phyloP scores from a whole-genome alignment of 192 early-diverging fungal species.

The Tieghemiomyces parasiticus region DNA sequence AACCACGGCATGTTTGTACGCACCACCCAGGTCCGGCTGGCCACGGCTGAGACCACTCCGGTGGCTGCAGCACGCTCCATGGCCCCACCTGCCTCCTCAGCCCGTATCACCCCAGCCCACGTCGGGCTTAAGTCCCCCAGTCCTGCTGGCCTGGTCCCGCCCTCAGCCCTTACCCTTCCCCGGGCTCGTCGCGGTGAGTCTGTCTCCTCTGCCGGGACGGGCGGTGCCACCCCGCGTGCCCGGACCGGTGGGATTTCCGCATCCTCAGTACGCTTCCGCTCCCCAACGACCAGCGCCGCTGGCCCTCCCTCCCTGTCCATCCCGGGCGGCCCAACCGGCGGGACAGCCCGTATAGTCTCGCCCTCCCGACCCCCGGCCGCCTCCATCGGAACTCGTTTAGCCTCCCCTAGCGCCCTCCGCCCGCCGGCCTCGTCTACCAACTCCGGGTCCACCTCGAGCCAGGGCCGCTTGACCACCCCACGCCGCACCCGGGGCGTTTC shows the following conservation, averaged over 20 bases:
- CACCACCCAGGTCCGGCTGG: conserved; percentile 33
- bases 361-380: not conserved
- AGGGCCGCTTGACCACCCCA: conserved; percentile 5
- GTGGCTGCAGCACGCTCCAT: not conserved
- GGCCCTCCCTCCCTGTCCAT: not conserved
- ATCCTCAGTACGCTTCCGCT: not conserved
- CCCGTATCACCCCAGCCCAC: too few relatives aligned
- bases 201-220: not conserved
- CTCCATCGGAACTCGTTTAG: not conserved
- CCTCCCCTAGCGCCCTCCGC: not conserved
- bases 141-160: too few relatives aligned
- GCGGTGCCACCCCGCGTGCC: too few relatives aligned
- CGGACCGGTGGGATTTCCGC: not conserved
- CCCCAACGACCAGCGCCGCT: conserved; percentile 5
- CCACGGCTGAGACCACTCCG: not conserved
- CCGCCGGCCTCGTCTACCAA: too few relatives aligned
- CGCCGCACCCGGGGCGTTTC: conserved; percentile 7
- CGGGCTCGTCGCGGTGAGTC: conserved; percentile 9
- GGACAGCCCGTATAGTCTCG: not conserved
- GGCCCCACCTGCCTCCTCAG: not conserved
- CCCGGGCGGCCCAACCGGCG: not conserved
- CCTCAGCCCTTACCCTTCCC: too few relatives aligned
- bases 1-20: conserved; percentile 69
- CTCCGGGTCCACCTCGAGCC: too few relatives aligned
- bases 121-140: too few relatives aligned